Evolutionary conservation across 192 early-diverging fungal genomes (phyloP), one percentile per base, ranked within the genome.

Genomic region (Chytriomyces confervae): DNA sequence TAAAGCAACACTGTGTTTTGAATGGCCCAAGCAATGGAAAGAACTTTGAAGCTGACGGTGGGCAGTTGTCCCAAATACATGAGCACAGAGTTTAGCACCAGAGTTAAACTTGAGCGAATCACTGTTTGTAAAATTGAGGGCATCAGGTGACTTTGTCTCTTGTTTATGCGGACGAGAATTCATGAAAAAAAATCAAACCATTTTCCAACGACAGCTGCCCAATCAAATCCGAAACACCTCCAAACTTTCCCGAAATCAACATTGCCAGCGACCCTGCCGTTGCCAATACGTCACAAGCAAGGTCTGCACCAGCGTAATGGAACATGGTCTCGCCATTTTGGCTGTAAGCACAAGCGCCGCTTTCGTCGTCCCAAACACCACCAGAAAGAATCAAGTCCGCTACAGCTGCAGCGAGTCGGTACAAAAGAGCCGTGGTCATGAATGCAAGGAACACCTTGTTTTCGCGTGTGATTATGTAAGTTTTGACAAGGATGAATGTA

Each of bases 401-500:
- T 10, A 67, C 48, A 8, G 66, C 48, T 6, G 43, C 18, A 18
- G 43, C 66, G 43, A 67, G 43, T 36, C 66, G 24, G 23, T 13
- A 67, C 13, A 67, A 67, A 46, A 67, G 48, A 9, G 66, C 66
- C 13, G 48, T 18, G 23, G 23, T 18, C 13, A 46, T 46, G 8
- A 47, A 29, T 13, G 48, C 66, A 7, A 67, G 24, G 24, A 46
- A 67, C 10, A 67, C 5, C 20, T 9, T 24, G 66, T 45, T 67
- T 20, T 20, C 47, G 10, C 36, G 43, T 9, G 66, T 67, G 10
- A 67, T 46, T 13, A 67, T 46, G 43, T 67, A 67, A 16, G 29
- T 18, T 36, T 67, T 67, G 36, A 27, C 36, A 2, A 67, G 66
- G 7, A 67, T 36, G 20, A 67, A 67, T 44, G 47, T 67, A 67